Base-by-base conservation (phyloP, 1,139 yeast species). In the Candida albicans region DNA sequence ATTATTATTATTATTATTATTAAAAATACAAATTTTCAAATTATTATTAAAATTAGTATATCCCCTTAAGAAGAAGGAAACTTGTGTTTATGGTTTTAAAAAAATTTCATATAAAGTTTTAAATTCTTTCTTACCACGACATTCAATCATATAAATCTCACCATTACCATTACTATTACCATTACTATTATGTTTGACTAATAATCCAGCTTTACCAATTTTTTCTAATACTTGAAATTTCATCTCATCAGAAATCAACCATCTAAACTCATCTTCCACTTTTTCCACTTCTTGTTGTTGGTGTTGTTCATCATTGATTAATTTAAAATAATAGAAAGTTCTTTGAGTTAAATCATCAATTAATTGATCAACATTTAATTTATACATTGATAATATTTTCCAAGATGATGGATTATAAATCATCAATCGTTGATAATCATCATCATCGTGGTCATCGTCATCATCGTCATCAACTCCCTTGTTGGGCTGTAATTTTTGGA, bases 161-260 rank as follows among this genome's bases (percentile, higher is more conserved):
- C 22, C 22, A 18, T 18, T 18, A 18, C 5, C 22, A 18, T 18
- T 3, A 18, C 5, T 18, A 18, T 4, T 18, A 4, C 22, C 22
- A 27, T 62, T 61, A 26, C 55, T 54, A 11, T 59, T 50, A 3
- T 58, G 67, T 49, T 65, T 68, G 32, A 73, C 61, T 52, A 73
- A 61, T 49, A 73, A 58, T 8, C 76, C 79, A 4, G 79, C 79
- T 46, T 66, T 72, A 11, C 79, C 79, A 31, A 73, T 72, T 44
- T 63, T 59, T 49, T 71, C 73, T 35, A 73, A 58, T 26, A 64
- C 52, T 32, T 59, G 57, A 37, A 47, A 49, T 43, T 61, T 68
- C 4, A 62, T 65, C 24, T 64, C 68, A 31, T 65, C 72, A 33
- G 61, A 44, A 33, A 73, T 61, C 25, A 65, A 52, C 78, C 78